Percentiles rank a stretch among this genome's conserved stretches.
phyloP scores from a whole-genome alignment of 164 flowering plant genomes.

The Dillenia turbinata region DNA sequence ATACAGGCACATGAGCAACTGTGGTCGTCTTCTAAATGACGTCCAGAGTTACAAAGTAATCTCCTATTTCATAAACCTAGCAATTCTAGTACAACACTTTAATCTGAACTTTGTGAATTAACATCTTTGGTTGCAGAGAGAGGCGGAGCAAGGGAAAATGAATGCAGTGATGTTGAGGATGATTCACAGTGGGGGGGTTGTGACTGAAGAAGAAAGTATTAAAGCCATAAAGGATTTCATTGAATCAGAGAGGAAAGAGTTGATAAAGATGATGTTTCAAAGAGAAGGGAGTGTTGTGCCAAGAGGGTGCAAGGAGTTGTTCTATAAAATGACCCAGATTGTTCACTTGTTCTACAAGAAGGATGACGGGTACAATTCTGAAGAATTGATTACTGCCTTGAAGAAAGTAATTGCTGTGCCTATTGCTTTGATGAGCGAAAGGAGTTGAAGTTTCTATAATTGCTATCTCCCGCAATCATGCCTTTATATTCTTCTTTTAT shows the following conservation, averaged over 20 bases:
- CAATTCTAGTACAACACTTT: background rate
- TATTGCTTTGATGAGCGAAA: no score
- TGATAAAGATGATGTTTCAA: constrained; percentile 53
- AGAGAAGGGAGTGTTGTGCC: constrained; percentile 53
- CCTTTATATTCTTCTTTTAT: no score
- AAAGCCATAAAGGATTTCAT: constrained; percentile 25
- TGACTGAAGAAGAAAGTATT: constrained; percentile 44
- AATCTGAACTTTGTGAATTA: no score
- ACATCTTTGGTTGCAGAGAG: constrained; percentile 39
- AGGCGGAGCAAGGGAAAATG: constrained; percentile 58
- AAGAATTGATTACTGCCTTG: constrained; percentile 42
- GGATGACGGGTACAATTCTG: constrained; percentile 62
- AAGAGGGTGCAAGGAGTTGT: constrained; percentile 70
- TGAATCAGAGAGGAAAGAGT: constrained; percentile 44
- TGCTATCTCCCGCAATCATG: no score
- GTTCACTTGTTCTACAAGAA: constrained; percentile 61
- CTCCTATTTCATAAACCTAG: background rate
- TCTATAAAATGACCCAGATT: constrained; percentile 74
- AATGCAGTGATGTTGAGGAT: constrained; percentile 58
- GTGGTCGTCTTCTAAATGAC: constrained; percentile 79
- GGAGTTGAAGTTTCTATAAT: no score
- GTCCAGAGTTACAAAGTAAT: constrained; percentile 46
- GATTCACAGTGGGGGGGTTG: constrained; percentile 22
- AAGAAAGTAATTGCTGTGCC: constrained; percentile 25
- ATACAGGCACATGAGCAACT: constrained; percentile 46